Base-by-base conservation (phyloP, 2,329 filamentous ascomycete species). In the Basipetospora chlamydospora region DNA sequence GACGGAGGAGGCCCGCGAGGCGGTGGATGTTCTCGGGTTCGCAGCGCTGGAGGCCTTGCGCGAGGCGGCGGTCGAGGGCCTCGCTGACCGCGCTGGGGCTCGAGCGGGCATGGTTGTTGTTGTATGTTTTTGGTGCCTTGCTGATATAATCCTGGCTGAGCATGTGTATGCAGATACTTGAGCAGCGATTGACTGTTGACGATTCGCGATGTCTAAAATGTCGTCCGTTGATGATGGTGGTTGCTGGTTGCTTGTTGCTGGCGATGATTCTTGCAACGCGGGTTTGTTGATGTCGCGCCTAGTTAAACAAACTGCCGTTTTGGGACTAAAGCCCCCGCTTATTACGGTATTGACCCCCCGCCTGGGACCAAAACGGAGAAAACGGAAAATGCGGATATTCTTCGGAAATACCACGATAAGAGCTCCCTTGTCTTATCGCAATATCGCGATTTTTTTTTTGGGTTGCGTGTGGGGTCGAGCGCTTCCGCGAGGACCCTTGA, bases 1-100 rank as follows among this genome's bases (percentile, higher is more conserved):
- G 15, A 56, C 49, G 5, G 66, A 59, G 4, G 66, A 67, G 22
- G 55, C 54, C 35, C 65, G 63, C 33, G 67, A 70, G 7, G 60
- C 54, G 23, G 55, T 59, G 3, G 67, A 66, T 12, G 58, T 51
- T 44, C 65, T 60, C 34, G 61, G 50, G 41, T 54, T 52, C 10
- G 53, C 56, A 25, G 54, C 49, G 31, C 49, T 51, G 6, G 61
- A 59, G 8, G 55, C 47, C 43, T 61, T 64, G 43, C 58, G 52
- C 18, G 59, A 57, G 21, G 49, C 53, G 31, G 56, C 54, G 28
- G 59, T 55, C 36, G 66, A 60, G 28, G 59, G 56, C 46, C 65
- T 62, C 40, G 60, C 50, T 25, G 67, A 61, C 46, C 65, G 59
- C 28, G 59, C 54, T 25, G 64, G 60, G 31, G 60, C 57, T 54